These are phyloP conservation scores for Parachaetomium inaequale DNA, from an alignment of 495 filamentous ascomycete genomes.

Conservation along the genomic window DNA sequence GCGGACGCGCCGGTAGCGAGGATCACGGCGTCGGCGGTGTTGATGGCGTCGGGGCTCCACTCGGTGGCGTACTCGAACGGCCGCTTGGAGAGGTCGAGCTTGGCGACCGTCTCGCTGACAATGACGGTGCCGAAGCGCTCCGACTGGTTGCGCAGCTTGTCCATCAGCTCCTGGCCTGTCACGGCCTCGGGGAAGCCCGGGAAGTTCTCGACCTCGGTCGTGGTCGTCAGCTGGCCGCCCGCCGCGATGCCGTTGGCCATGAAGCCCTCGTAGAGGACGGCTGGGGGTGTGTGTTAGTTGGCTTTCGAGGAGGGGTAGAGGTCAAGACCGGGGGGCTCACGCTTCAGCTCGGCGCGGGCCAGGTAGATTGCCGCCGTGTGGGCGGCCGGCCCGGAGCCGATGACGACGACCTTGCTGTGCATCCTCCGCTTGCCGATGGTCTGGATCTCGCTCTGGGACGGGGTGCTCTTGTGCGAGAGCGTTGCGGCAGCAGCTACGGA, in stretches of 20 bases:
- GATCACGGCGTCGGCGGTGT: constrained; percentile 87
- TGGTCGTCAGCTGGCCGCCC: constrained; percentile 94
- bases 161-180: constrained; percentile 84
- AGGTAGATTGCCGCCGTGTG: constrained; percentile 97
- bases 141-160: constrained; percentile 88
- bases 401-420: constrained; percentile 79
- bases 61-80: constrained; percentile 93
- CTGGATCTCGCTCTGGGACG: constrained; percentile 51
- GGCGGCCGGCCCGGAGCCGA: constrained; percentile 93
- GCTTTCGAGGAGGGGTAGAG: not conserved
- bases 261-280: constrained; percentile 95
- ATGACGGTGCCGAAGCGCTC: constrained; percentile 88
- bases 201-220: constrained; percentile 97
- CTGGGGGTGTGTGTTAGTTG: constrained; percentile 35
- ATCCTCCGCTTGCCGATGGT: constrained; percentile 56
- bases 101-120: constrained; percentile 84
- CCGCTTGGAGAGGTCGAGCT: constrained; percentile 75
- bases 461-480: constrained; percentile 61
- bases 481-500: constrained; percentile 59
- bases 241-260: constrained; percentile 95
- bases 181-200: constrained; percentile 90
- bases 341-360: constrained; percentile 85
- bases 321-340: constrained; percentile 27
- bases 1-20: constrained; percentile 95
- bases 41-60: constrained; percentile 68